Evolutionary conservation across 306 rosid genomes (phyloP), one percentile per base, ranked within the genome.

Genomic region (Purshia tridentata): DNA sequence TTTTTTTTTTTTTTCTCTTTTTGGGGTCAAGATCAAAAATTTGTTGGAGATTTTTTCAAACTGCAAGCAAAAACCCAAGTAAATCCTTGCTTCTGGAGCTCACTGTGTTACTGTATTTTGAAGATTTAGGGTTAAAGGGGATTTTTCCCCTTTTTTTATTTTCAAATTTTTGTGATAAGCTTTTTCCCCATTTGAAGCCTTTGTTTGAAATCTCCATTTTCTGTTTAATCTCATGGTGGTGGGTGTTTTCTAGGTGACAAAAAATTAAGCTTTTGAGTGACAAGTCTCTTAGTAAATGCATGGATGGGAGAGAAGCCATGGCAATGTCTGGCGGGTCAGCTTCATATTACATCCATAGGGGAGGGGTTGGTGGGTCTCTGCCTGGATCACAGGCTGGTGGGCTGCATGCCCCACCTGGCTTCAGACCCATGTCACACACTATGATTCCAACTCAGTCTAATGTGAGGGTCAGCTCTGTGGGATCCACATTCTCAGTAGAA

Each of bases 281-380:
- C 59, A 45, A 67, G 62, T 82, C 75, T 77, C n/a, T 67, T 61
- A 57, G 88, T 95, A 84, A 90, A 90, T 95, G 97, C 96, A 95
- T 95, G 99, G 98, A 91, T 87, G 99, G 89, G 81, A 90, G 97
- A 84, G 96, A 95, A 83, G 99, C 88, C 62, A 95, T 91, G 97
- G 81, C 96, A 81, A 78, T 91, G 77, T 81, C 97, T 77, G 92
- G 90, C 61, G 92, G 92, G 19, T 83, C 96, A 69, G 93, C 90
- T 87, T 84, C 97, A 61, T 95, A 88, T 71, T 92, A 87, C 92
- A 79, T 90, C 8, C 93, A 88, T 79, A 91, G 91, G 79, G 98
- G 90, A 73, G 90, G 85, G 52, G 70, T 78, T 81, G 87, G 85
- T 68, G 93, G 90, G 76, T 80, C 93, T 57, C 83, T 81, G 14